Base-by-base conservation (phyloP, 164 flowering plant genomes). In the Akebia trifoliata region DNA sequence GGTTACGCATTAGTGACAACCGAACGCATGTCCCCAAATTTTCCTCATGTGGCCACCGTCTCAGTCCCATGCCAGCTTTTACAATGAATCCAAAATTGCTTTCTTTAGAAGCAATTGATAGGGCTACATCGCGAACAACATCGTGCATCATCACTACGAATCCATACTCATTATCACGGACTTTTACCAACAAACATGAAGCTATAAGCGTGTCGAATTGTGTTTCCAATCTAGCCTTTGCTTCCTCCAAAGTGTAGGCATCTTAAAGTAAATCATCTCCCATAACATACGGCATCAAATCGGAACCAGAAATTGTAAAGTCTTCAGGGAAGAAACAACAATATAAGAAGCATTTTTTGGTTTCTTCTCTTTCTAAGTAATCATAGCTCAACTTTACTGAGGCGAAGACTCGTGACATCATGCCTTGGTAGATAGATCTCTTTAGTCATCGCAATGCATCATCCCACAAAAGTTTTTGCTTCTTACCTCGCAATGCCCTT, bases 341-440 rank as follows among this genome's bases (percentile, higher is more conserved):
- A 10, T 66, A 50, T 30, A 71, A 50, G 59, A 71, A 66, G n/a
- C 25, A 38, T 8, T n/a, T 48, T 26, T 57, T 59, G 2, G 43
- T 48, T 14, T 62, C 57, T 17, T 67, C 56, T 22, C 18, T 47
- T 17, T 26, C 54, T 3, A 67, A 26, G 17, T 31, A 48, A 12
- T 65, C 50, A 12, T 70, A 66, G 15, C 74, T 70, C 57, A 39
- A 24, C 54, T 66, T 59, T 8, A 70, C 5, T 8, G 56, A 26
- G 8, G 4, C 36, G 24, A 46, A 46, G 26, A 46, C 50, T 22
- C 28, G 24, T 25, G 10, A 48, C 1, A 21, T 14, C 58, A 30
- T 59, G 28, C 25, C 50, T 14, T 51, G 17, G 29, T 11, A 31
- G n/a, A 8, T 32, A 29, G 74, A 54, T 0, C 8, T 31, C 21